Evolutionary conservation across 371 early-diverging fungal species (phyloP), one percentile per base, ranked within the genome.

Genomic region (Rhizopus arrhizus): DNA sequence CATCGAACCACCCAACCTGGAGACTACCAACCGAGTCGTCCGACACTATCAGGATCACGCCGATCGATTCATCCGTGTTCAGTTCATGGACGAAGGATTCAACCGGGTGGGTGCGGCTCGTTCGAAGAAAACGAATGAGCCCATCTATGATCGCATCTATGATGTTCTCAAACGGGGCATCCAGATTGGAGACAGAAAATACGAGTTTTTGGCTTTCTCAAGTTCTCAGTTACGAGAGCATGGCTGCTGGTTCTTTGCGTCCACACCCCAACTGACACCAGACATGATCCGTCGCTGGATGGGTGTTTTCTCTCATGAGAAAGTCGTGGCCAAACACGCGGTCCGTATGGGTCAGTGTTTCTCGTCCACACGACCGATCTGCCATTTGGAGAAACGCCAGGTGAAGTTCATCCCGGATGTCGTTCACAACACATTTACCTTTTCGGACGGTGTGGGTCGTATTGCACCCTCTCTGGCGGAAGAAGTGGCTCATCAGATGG

Each of bases 401-500:
- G 70, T 87, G 3, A 58, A 67, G 22, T 54, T 63, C 15, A 85
- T 90, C 36, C 54, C 65, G 0, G 92, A 93, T 55, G 74, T 91
- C 35, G 70, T 73, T 42, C 64, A 68, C 5, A 78, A 85, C 53
- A 76, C 77, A 0, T 89, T 76, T 61, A 72, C 62, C 2, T 95
- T 93, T 63, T 86, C 91, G 5, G 96, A 96, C 65, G 96, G 96
- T 10, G 86, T 91, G n/a, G 95, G 95, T 6, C 74, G 69, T 28
- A 86, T 94, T 7, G 83, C 89, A 0, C 60, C 59, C 7, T 64
- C 32, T 3, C 56, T 89, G 13, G 90, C 90, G 0, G 56, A 72
- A 42, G 68, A 78, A 64, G 81, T 90, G 8, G 80, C 83, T 0
- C 50, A 68, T 0, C 66, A 63, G 9, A 57, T 91, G 59, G 77